Evolutionary conservation across 768 basidiomycete species (phyloP).

Genomic region (Russula ochroleuca): DNA sequence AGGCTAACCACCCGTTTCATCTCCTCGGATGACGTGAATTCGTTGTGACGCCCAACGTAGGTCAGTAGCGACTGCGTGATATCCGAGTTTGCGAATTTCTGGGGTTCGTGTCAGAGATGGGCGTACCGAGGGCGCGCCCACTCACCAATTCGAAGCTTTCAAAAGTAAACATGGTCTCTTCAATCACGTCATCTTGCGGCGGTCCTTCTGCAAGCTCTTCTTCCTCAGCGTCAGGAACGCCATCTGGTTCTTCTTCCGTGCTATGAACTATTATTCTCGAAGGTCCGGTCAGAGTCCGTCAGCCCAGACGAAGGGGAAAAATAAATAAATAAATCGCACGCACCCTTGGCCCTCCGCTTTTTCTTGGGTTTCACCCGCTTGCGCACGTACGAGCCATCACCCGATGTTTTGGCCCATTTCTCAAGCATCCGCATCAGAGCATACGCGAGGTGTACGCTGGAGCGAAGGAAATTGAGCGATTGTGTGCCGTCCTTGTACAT

Average conservation of each 20-base stretch:
- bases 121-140: conserved; percentile 29
- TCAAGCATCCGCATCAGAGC: conserved; percentile 88
- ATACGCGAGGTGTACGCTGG: conserved; percentile 79
- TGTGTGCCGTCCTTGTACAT: conserved; percentile 79
- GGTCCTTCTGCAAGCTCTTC: conserved; percentile 52
- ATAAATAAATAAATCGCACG: not conserved
- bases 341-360: conserved; percentile 38
- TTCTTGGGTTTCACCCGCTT: conserved; percentile 60
- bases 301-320: not conserved
- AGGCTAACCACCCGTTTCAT: conserved; percentile 88
- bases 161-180: conserved; percentile 89
- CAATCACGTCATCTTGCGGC: conserved; percentile 48
- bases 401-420: conserved; percentile 71
- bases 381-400: conserved; percentile 58
- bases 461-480: conserved; percentile 76
- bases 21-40: conserved; percentile 71
- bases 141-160: conserved; percentile 84
- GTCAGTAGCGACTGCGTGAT: conserved; percentile 79
- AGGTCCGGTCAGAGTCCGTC: not conserved
- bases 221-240: conserved; percentile 64
- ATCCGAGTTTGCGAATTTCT: conserved; percentile 90
- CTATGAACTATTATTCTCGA: conserved; percentile 8
- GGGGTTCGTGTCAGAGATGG: conserved; percentile 26
- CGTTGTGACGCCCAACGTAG: conserved; percentile 80
- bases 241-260: conserved; percentile 37